These are phyloP conservation scores for Mrakiaceae sp. DNA, from an alignment of 1,284 basidiomycete genomes.

Conservation along the genomic window DNA sequence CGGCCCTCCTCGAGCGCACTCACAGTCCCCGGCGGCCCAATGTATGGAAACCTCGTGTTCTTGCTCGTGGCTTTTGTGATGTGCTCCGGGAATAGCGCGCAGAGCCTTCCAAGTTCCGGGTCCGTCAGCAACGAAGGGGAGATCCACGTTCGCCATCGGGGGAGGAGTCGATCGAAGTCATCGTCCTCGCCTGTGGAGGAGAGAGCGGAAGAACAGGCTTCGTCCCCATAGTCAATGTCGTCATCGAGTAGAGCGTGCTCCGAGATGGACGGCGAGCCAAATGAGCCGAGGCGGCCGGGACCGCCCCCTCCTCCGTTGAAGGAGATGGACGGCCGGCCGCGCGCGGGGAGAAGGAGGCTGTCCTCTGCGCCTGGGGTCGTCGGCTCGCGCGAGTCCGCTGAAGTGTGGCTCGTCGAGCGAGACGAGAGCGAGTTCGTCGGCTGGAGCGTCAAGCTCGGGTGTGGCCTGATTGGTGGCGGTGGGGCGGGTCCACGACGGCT, in stretches of 20 bases:
- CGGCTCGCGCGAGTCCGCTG: neutral
- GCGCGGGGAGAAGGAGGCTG: neutral
- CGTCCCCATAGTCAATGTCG: neutral
- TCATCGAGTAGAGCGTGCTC: neutral
- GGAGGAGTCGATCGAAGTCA: neutral
- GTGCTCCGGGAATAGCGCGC: constrained; percentile 4
- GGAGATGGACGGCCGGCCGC: too few species aligned
- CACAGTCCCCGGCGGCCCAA: neutral
- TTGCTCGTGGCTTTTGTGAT: neutral
- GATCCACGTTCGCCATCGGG: constrained; percentile 16
- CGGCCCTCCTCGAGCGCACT: neutral
- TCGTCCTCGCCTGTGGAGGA: neutral
- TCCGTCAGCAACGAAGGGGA: constrained; percentile 9
- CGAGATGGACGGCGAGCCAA: too few species aligned
- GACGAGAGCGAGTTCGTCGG: neutral
- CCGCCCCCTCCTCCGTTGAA: too few species aligned
- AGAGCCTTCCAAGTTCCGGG: neutral
- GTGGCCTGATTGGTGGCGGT: neutral
- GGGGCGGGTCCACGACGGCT: constrained; percentile 4
- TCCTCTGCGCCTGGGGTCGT: constrained; percentile 9
- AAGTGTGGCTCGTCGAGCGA: neutral
- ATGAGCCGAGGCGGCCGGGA: too few species aligned
- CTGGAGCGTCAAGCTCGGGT: neutral
- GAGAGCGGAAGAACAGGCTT: neutral
- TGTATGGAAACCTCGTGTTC: neutral